A percentile compares a stretch with the other conserved stretches of the same genome.
Evolutionary conservation across 2,329 filamentous ascomycete genomes (phyloP).

Genomic region (Coniochaeta sp.): DNA sequence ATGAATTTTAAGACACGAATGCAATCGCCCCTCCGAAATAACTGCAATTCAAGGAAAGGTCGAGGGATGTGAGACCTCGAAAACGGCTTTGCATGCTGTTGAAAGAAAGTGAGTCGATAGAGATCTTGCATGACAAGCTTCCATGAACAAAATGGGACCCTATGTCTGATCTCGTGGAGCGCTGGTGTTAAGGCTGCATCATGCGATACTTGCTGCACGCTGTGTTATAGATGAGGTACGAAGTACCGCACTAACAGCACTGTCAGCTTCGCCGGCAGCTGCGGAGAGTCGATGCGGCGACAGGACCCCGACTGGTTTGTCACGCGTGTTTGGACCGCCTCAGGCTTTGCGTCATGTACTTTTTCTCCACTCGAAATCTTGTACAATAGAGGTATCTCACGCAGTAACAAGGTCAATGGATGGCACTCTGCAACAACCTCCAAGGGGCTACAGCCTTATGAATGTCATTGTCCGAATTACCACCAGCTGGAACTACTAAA

Average conservation of each 20-base stretch:
- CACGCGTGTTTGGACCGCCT: slow-evolving; percentile 1
- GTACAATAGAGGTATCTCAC: background rate
- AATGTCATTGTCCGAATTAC: background rate
- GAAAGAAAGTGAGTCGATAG: background rate
- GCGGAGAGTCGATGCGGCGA: background rate
- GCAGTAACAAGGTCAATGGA: background rate
- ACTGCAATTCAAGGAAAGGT: background rate
- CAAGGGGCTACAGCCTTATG: background rate
- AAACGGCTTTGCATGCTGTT: background rate
- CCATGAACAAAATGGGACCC: background rate
- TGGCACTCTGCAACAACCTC: background rate
- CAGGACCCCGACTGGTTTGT: background rate
- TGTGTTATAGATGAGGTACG: background rate
- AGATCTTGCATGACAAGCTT: background rate
- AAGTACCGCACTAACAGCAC: background rate
- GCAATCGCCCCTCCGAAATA: background rate
- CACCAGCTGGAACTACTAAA: background rate
- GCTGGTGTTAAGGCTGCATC: background rate
- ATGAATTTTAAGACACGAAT: background rate
- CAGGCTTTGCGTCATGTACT: background rate
- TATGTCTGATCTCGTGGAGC: background rate
- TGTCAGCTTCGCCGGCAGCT: background rate
- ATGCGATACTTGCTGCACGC: background rate
- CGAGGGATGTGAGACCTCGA: background rate
- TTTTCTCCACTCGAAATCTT: background rate